Base-by-base conservation (phyloP, 148 eudicot species). In the Linanthus parryae region DNA sequence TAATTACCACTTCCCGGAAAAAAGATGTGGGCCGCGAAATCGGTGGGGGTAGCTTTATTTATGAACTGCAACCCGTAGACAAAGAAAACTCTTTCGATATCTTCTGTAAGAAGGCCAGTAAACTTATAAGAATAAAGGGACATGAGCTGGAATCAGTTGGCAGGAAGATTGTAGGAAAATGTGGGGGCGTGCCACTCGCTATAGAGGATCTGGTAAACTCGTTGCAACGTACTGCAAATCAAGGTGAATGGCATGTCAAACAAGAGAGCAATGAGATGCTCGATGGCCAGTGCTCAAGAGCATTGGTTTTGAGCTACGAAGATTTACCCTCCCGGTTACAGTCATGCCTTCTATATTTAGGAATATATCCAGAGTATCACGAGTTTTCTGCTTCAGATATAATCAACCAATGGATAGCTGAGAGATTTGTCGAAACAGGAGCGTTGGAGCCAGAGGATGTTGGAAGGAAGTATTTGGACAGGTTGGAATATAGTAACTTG, bases 131-230 rank as follows among this genome's bases (percentile, higher is more conserved):
- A 8, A 28, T 2, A n/a, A n/a, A n/a, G n/a, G n/a, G n/a, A n/a
- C 9, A 13, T 1, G 49, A 41, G 16, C 15, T 61, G 41, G 17
- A 40, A 10, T 19, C 20, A 13, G 11, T 50, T 30, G 40, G 57
- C 8, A 34, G 33, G 8, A 2, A 28, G 19, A 41, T 50, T 3
- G 37, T 42, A 39, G 20, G 29, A 40, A 61, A 7, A 50, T 52
- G 66, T 7, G 34, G 13, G 8, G 66, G 66, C 15, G 39, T 61
- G 16, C 66, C 66, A 23, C 30, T 61, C 2, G 50, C 66, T 8
- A 43, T 61, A 7, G 44, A 37, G 45, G 38, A 48, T 3, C 28
- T 42, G 9, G 38, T 21, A 3, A 39, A 56, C 15, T 26, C 49
- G 44, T n/a, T 61, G 44, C 8, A 18, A 29, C 5, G n/a, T 11